These are phyloP conservation scores for Suillus clintonianus DNA, from an alignment of 768 basidiomycete species.

Conservation along the genomic window DNA sequence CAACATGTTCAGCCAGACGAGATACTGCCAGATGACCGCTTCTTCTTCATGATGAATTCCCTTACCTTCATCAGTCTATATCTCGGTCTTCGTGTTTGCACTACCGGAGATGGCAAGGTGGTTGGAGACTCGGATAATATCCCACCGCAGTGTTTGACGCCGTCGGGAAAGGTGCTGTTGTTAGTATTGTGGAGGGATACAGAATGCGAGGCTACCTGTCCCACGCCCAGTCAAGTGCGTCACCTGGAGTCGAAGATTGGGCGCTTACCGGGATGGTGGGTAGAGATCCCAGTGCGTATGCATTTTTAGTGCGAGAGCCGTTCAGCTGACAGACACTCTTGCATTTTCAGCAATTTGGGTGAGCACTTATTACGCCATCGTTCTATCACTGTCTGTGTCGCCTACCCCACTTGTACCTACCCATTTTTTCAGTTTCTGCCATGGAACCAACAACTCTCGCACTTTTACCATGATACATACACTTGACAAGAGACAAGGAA, in stretches of 20 bases:
- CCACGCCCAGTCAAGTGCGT: not conserved
- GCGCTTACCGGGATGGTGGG: conserved; percentile 3
- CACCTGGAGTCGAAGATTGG: not conserved
- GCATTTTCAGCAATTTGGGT: not conserved
- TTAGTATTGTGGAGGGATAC: not conserved
- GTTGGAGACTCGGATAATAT: not conserved
- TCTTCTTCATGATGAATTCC: not conserved
- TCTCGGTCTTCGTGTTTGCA: not conserved
- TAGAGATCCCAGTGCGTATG: not conserved
- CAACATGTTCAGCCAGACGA: not conserved
- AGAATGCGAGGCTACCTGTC: not conserved
- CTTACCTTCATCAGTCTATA: not conserved
- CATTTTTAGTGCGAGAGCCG: not conserved
- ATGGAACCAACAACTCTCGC: not conserved
- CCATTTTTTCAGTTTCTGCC: not conserved
- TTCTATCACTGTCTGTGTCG: not conserved
- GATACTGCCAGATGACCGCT: not conserved
- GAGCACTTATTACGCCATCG: not conserved
- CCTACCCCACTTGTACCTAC: not conserved
- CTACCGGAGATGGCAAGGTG: not conserved
- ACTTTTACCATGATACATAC: not conserved
- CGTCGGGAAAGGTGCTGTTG: not conserved
- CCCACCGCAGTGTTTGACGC: not conserved
- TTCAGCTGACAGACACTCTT: not conserved
- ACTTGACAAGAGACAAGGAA: not conserved